Evolutionary conservation across 768 basidiomycete species (phyloP), one percentile per base, ranked within the genome.

Genomic region (Mycena epipterygia): DNA sequence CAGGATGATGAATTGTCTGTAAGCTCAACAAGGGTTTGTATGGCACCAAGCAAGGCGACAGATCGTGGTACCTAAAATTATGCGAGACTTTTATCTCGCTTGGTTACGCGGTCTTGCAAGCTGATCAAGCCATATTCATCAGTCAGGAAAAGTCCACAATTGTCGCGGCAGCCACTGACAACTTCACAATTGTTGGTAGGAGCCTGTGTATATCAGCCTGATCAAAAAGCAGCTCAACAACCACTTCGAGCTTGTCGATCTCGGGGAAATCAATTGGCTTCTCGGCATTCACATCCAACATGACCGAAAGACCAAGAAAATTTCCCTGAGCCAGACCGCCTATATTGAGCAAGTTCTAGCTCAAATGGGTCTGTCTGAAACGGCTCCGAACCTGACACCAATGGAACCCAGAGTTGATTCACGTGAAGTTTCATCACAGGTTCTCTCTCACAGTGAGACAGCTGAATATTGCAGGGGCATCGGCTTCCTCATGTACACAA

Each of bases 41-140:
- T 25, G 60, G 60, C 48, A 62, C 60, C 8, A 76, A 77, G 30
- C 82, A 83, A 62, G 76, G 79, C n/a, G n/a, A n/a, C n/a, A n/a
- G n/a, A n/a, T n/a, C n/a, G n/a, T n/a, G n/a, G n/a, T n/a, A n/a
- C n/a, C 3, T 71, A 58, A 74, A 60, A 42, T 53, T 79, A 1
- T 21, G 41, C 23, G n/a, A 35, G 9, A 41, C 56, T 17, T 70
- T 51, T 27, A 4, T 39, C 32, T 55, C 51, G 46, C 49, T 60
- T 14, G 66, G 59, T 12, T 72, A 62, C 49, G 35, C 49, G 13
- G 37, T 67, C 23, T 11, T 30, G 25, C 6, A 37, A 3, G 64
- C 65, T 2, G 69, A 76, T 32, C 44, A 73, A 32, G 74, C 72
- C 6, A 62, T 76, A 5, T 76, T 68, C 52, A 67, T 56, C 21